Conservation (phyloP, 768 basidiomycete species). For the Exsudoporus frostii region DNA sequence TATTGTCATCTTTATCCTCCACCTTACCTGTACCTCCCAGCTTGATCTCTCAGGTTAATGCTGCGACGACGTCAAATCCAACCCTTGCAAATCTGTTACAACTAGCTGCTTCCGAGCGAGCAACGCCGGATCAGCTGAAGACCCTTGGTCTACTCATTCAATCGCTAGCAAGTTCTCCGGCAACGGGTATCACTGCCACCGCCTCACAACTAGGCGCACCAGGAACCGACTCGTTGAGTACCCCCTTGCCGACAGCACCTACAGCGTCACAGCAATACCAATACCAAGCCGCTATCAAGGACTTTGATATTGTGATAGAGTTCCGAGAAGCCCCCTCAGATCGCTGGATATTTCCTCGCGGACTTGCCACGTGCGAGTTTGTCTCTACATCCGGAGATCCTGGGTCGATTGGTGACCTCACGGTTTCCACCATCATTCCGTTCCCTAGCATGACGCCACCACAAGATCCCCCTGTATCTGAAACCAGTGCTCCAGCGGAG, state of each 20-base stretch:
- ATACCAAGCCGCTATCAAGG: constrained; percentile 39
- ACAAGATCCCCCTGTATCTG: constrained; percentile 11
- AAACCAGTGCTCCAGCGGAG: constrained; percentile 10
- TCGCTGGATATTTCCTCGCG: constrained; percentile 68
- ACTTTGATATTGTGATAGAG: constrained; percentile 73
- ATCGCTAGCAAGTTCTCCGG: constrained; percentile 44
- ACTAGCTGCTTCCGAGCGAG: constrained; percentile 58
- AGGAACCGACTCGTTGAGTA: constrained; percentile 9
- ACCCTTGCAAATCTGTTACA: constrained; percentile 65
- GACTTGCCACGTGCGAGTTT: constrained; percentile 49
- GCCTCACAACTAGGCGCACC: constrained; percentile 4
- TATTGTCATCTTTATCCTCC: constrained; percentile 44
- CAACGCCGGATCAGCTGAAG: constrained; percentile 62
- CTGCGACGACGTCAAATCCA: constrained; percentile 64
- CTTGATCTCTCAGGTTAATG: constrained; percentile 61
- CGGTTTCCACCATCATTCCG: constrained; percentile 45
- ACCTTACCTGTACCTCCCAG: constrained; percentile 51
- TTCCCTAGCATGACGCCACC: constrained; percentile 32
- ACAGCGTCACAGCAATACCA: constrained; percentile 21
- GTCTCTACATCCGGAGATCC: constrained; percentile 12
- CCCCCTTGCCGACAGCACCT: constrained; percentile 12
- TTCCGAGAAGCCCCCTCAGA: constrained; percentile 62
- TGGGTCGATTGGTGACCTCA: constrained; percentile 30
- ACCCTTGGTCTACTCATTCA: constrained; percentile 72
- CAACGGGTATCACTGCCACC: neutral